Percentiles rank a stretch among this genome's conserved stretches.
phyloP scores from a whole-genome alignment of 1,139 yeast species.

The Hansenula anomala region DNA sequence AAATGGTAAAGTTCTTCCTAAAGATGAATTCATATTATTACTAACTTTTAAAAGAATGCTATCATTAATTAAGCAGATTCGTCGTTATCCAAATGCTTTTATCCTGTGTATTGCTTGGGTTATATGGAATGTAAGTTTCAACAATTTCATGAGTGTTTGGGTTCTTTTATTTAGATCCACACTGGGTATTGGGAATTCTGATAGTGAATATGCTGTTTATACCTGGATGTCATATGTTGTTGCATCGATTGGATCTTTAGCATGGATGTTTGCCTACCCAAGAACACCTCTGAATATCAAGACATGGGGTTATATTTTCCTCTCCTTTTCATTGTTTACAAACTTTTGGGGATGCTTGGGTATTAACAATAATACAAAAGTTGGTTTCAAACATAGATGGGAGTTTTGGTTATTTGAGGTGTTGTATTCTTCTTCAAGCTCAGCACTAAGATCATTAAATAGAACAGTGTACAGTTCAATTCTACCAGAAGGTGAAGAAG shows the following conservation, averaged over 20 bases:
- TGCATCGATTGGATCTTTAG: slow-evolving; percentile 33
- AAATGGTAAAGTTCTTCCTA: slow-evolving; percentile 27
- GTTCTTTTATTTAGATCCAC: slow-evolving; percentile 38
- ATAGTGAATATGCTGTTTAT: slow-evolving; percentile 38
- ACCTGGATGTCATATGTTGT: slow-evolving; percentile 35
- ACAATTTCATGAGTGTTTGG: slow-evolving; percentile 35
- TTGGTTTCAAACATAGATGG: slow-evolving; percentile 40
- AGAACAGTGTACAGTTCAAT: slow-evolving; percentile 36
- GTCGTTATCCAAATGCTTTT: slow-evolving; percentile 35
- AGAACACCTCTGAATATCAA: slow-evolving; percentile 26
- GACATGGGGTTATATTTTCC: slow-evolving; percentile 32
- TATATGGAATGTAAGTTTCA: slow-evolving; percentile 37
- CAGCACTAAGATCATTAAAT: slow-evolving; percentile 36
- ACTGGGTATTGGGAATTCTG: slow-evolving; percentile 36
- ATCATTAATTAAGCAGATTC: slow-evolving; percentile 25
- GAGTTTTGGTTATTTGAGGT: slow-evolving; percentile 43
- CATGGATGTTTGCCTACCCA: slow-evolving; percentile 37
- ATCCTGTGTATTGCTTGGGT: slow-evolving; percentile 39
- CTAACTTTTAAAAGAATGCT: slow-evolving; percentile 29
- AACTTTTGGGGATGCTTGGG: slow-evolving; percentile 44
- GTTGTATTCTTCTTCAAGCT: slow-evolving; percentile 32
- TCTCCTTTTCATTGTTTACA: slow-evolving; percentile 29
- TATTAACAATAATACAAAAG: slow-evolving; percentile 22
- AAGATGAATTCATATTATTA: slow-evolving; percentile 24
- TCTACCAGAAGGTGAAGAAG: slow-evolving; percentile 40